Base-by-base conservation (phyloP, 768 basidiomycete genomes). In the Cubamyces lactineus region DNA sequence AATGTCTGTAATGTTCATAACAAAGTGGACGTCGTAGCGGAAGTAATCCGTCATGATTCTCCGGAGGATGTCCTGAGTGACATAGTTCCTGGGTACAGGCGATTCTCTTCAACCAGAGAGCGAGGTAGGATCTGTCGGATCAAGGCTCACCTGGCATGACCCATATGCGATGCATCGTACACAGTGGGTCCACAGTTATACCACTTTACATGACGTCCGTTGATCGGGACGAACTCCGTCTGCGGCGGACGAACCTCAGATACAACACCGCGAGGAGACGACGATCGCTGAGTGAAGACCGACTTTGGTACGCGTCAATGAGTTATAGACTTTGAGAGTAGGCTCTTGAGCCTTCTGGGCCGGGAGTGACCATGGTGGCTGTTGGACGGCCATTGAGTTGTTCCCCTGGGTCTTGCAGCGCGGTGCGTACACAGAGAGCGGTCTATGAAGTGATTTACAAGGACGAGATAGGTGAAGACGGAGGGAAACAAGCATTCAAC, bases 161-260 rank as follows among this genome's bases (percentile, higher is more conserved):
- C 97, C 92, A 99, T 94, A 74, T 99, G 97, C 43, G 94, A 91
- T 13, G 94, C 87, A 80, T 99, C 97, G 74, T 99, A 99, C 9
- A 99, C 97, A 0, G 97, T 99, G 17, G 97, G 96, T 11, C 97
- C 96, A 71, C 97, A 99, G 74, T 97, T 98, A 73, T 99, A 98
- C 96, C 96, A 98, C 69, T 96, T 95, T n/a, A 96, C 86, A 66
- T 84, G 84, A 1, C 84, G 82, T 0, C 88, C 89, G 63, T 84
- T 78, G 53, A 72, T 79, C 6, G 94, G 86, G 40, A 89, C 76
- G 68, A 96, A 94, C 62, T 89, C 88, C 54, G 84, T 88, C 92
- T 95, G 69, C 11, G 53, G 40, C 59, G 61, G 34, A 50, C 48
- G 15, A 52, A 47, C 47, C 42, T 66, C 46, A 57, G 67, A 70